These are phyloP conservation scores for Strigomonas oncopelti DNA, from an alignment of 208 protist genomes.

Conservation along the genomic window DNA sequence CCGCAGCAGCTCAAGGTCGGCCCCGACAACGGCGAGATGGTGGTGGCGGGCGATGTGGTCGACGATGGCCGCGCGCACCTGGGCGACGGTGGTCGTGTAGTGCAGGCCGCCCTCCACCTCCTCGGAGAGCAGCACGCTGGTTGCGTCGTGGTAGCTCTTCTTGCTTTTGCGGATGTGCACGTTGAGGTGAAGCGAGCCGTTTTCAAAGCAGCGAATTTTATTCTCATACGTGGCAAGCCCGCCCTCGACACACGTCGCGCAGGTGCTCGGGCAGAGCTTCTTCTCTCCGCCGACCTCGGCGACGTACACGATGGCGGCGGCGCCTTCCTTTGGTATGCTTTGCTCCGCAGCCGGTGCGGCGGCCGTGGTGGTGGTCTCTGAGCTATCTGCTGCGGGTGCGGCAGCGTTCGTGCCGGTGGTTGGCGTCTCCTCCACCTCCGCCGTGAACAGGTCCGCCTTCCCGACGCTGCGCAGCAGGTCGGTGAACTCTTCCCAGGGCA, in stretches of 20 bases:
- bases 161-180: conserved; percentile 76
- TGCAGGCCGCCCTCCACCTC: conserved; percentile 35
- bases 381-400: no score
- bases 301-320: background rate
- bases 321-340: background rate
- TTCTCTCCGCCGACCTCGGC: conserved; percentile 40
- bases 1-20: conserved; percentile 45
- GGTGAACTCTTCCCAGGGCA: conserved; percentile 72
- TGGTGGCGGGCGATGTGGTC: conserved; percentile 44
- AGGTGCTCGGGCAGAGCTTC: conserved; percentile 37
- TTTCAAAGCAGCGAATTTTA: conserved; percentile 41
- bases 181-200: conserved; percentile 52
- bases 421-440: conserved; percentile 12
- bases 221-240: conserved; percentile 40
- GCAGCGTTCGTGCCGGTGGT: no score
- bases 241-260: conserved; percentile 29
- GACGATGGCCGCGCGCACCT: conserved; percentile 52
- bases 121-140: conserved; percentile 32
- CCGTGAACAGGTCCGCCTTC: conserved; percentile 21
- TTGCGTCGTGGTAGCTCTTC: conserved; percentile 69
- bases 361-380: no score
- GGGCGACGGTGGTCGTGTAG: conserved; percentile 52
- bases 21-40: conserved; percentile 43
- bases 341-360: no score
- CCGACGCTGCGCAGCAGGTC: conserved; percentile 19